These are phyloP conservation scores for Coprinopsis strossmayeri DNA, from an alignment of 768 basidiomycete species.

Conservation along the genomic window DNA sequence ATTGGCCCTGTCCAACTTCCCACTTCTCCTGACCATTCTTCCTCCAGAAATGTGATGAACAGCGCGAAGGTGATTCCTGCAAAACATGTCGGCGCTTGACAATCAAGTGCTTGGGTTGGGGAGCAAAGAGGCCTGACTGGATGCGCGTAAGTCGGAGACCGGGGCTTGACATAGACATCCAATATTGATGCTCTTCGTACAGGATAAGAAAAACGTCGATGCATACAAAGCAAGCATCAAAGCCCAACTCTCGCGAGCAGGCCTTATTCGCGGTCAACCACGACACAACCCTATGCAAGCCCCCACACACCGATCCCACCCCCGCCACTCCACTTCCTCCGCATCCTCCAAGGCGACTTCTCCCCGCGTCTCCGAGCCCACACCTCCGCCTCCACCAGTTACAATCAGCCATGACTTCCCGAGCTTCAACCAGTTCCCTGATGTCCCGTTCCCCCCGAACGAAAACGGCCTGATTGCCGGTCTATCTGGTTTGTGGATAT, in stretches of 20 bases:
- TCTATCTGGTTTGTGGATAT: slow-evolving; percentile 34
- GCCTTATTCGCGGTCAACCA: slow-evolving; percentile 79
- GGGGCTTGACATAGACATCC: slow-evolving; percentile 11
- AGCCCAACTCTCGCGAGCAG: slow-evolving; percentile 67
- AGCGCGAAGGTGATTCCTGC: slow-evolving; percentile 75
- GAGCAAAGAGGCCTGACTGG: slow-evolving; percentile 80
- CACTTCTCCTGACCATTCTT: slow-evolving; percentile 8
- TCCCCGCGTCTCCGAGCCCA: slow-evolving; percentile 17
- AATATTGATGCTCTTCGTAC: slow-evolving; percentile 12
- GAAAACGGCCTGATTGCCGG: slow-evolving; percentile 28
- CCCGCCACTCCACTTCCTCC: slow-evolving; percentile 17
- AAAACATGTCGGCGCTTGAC: slow-evolving; percentile 74
- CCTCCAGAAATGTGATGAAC: slow-evolving; percentile 81
- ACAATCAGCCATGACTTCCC: slow-evolving; percentile 19
- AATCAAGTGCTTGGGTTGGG: slow-evolving; percentile 83
- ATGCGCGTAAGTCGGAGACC: slow-evolving; percentile 53
- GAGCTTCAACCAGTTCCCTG: slow-evolving; percentile 17
- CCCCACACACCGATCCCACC: slow-evolving; percentile 21
- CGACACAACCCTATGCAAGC: slow-evolving; percentile 46
- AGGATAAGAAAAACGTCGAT: slow-evolving; percentile 82
- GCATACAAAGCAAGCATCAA: slow-evolving; percentile 82
- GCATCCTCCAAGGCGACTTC: slow-evolving; percentile 1
- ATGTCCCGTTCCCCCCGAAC: slow-evolving; percentile 18
- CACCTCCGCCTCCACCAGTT: slow-evolving; percentile 13
- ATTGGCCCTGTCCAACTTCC: slow-evolving; percentile 11